Conservation (phyloP, 1,139 yeast species). For the Geotrichum macrosporum region DNA sequence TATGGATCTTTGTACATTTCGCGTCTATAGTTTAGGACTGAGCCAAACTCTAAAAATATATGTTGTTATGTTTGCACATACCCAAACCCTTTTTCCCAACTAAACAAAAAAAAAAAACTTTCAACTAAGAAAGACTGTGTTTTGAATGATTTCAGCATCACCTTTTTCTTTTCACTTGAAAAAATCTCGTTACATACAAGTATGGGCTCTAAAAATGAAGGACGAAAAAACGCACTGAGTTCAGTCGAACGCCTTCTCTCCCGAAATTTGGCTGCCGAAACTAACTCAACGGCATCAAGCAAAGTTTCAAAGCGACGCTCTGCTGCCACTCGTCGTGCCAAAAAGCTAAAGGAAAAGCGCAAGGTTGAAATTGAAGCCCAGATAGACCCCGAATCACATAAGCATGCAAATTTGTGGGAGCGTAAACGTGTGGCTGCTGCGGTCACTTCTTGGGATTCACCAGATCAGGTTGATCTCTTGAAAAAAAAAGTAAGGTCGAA, state of each 20-base stretch:
- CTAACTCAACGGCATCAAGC: background rate
- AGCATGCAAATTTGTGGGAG: slow-evolving; percentile 12
- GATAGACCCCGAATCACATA: slow-evolving; percentile 23
- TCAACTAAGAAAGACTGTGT: too few species aligned
- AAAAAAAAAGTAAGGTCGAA: slow-evolving; percentile 20
- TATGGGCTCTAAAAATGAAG: slow-evolving; percentile 6
- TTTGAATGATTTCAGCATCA: too few species aligned
- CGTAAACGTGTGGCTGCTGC: slow-evolving; percentile 24
- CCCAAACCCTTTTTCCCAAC: too few species aligned
- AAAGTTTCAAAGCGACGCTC: slow-evolving; percentile 18
- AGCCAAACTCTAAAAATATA: too few species aligned
- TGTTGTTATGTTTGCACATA: too few species aligned
- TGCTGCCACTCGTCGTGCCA: slow-evolving; percentile 19
- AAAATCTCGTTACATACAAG: background rate
- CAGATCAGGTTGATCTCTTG: slow-evolving; percentile 24
- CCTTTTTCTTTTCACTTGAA: too few species aligned
- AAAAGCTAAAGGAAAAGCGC: slow-evolving; percentile 9
- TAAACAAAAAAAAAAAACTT: too few species aligned
- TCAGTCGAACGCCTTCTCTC: slow-evolving; percentile 25
- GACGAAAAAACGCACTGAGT: slow-evolving; percentile 12
- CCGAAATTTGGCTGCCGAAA: slow-evolving; percentile 24
- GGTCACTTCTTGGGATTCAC: slow-evolving; percentile 23
- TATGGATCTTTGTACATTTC: too few species aligned
- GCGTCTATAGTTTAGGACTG: too few species aligned
- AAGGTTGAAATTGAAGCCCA: slow-evolving; percentile 21